A percentile compares a stretch with the other conserved stretches of the same genome.
Conservation (phyloP, 2,329 filamentous ascomycete genomes). For the Ilyonectria robusta region DNA sequence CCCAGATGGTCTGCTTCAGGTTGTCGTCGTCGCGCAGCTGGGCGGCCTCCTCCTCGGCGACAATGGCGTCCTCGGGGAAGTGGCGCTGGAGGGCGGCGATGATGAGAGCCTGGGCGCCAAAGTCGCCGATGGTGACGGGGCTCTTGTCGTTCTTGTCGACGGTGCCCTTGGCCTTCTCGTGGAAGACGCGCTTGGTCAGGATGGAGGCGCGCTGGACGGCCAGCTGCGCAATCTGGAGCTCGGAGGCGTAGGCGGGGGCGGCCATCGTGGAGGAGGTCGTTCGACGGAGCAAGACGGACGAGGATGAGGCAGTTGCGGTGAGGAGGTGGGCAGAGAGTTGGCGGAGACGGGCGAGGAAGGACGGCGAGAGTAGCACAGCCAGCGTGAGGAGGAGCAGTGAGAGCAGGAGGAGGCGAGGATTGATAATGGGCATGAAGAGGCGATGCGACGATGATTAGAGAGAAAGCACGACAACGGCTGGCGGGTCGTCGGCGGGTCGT, state of each 20-base stretch:
- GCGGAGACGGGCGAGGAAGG: conserved; percentile 47
- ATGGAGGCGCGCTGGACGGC: conserved; percentile 84
- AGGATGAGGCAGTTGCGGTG: conserved; percentile 37
- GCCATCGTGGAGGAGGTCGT: conserved; percentile 52
- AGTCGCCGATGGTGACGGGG: conserved; percentile 97
- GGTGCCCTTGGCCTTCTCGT: conserved; percentile 94
- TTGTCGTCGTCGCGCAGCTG: conserved; percentile 79
- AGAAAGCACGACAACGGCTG: background rate
- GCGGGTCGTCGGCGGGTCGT: conserved; percentile 35
- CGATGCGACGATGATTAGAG: background rate
- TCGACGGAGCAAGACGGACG: conserved; percentile 29
- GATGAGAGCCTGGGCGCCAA: conserved; percentile 96
- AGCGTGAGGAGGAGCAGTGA: conserved; percentile 44
- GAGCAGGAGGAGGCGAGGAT: conserved; percentile 26
- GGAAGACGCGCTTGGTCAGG: conserved; percentile 68
- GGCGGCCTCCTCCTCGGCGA: conserved; percentile 94
- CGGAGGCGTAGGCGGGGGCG: conserved; percentile 73
- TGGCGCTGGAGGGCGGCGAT: conserved; percentile 90
- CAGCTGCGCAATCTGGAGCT: conserved; percentile 87
- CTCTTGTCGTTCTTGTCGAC: conserved; percentile 93
- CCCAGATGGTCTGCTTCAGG: conserved; percentile 82
- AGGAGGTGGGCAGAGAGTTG: conserved; percentile 46
- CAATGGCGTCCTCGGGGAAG: conserved; percentile 92
- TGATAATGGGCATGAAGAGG: conserved; percentile 35
- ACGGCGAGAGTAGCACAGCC: conserved; percentile 47